Conservation (phyloP, 805 yeast genomes). For the Metschnikowia sp. region DNA sequence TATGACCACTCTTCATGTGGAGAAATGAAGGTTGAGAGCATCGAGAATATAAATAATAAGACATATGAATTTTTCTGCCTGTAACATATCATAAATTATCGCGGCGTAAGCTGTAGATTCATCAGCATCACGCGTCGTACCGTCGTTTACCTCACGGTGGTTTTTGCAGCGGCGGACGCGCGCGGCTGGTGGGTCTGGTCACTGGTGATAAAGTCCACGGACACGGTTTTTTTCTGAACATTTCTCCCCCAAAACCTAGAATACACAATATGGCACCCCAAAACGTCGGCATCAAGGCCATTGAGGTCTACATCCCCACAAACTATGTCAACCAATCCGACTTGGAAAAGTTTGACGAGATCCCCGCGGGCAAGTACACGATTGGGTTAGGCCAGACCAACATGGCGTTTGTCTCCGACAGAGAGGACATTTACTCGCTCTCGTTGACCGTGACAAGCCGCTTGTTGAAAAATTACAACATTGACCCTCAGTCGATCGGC, state of each 20-base stretch:
- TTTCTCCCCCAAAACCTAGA: neutral
- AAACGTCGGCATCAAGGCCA: constrained; percentile 95
- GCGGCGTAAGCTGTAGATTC: too few species aligned
- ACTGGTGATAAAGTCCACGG: constrained; percentile 1
- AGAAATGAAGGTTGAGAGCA: too few species aligned
- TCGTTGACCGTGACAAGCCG: constrained; percentile 82
- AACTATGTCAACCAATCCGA: constrained; percentile 83
- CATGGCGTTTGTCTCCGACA: constrained; percentile 95
- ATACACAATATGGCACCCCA: constrained; percentile 42
- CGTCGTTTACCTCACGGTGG: constrained; percentile 7
- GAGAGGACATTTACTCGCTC: constrained; percentile 95
- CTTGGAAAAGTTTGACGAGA: constrained; percentile 78
- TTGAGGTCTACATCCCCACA: constrained; percentile 86
- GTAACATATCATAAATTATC: too few species aligned
- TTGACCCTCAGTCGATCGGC: constrained; percentile 81
- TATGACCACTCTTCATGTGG: too few species aligned
- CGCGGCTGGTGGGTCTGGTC: neutral
- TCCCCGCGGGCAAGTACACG: constrained; percentile 93
- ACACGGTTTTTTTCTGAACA: neutral
- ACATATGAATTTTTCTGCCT: too few species aligned
- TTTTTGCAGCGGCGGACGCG: constrained; percentile 7
- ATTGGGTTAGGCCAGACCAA: constrained; percentile 98
- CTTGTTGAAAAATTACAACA: constrained; percentile 72
- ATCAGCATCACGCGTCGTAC: constrained; percentile 10
- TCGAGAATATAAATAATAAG: too few species aligned